Conservation (phyloP, 2,329 filamentous ascomycete species). For the Cladophialophora chaetospira region DNA sequence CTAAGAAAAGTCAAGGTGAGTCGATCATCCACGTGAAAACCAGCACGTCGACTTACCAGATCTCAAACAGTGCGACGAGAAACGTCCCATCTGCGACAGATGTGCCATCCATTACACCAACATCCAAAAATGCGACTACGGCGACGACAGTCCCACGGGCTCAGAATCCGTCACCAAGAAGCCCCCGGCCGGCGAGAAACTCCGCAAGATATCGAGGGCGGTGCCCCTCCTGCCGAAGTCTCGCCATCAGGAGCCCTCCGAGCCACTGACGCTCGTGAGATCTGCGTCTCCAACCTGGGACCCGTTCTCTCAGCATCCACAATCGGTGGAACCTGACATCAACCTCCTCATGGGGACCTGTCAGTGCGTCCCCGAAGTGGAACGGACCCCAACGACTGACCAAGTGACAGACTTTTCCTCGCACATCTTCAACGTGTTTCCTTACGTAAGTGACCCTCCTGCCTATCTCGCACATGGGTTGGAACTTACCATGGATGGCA, state of each 20-base stretch:
- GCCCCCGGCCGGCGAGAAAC: background rate
- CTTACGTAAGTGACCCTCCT: background rate
- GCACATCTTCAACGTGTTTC: slow-evolving; percentile 14
- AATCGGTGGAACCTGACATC: slow-evolving; percentile 7
- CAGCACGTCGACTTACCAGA: background rate
- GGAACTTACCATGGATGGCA: background rate
- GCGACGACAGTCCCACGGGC: background rate
- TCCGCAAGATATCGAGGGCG: background rate
- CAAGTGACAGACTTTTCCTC: slow-evolving; percentile 6
- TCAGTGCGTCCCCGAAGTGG: background rate
- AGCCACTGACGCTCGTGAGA: background rate
- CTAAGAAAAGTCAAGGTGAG: slow-evolving; percentile 11
- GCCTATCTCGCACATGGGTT: background rate
- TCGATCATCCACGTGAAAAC: background rate
- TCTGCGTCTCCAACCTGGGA: background rate
- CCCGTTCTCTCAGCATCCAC: slow-evolving; percentile 11
- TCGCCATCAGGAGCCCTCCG: background rate
- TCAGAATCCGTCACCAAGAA: background rate
- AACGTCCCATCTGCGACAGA: slow-evolving; percentile 12
- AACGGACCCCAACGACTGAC: background rate
- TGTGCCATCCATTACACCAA: slow-evolving; percentile 10
- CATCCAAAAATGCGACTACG: slow-evolving; percentile 11
- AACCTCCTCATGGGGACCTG: slow-evolving; percentile 11
- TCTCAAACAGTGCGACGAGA: slow-evolving; percentile 8
- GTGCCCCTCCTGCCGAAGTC: slow-evolving; percentile 11